phyloP scores from a whole-genome alignment of 2,329 filamentous ascomycete genomes.

The Balansia obtecta region DNA sequence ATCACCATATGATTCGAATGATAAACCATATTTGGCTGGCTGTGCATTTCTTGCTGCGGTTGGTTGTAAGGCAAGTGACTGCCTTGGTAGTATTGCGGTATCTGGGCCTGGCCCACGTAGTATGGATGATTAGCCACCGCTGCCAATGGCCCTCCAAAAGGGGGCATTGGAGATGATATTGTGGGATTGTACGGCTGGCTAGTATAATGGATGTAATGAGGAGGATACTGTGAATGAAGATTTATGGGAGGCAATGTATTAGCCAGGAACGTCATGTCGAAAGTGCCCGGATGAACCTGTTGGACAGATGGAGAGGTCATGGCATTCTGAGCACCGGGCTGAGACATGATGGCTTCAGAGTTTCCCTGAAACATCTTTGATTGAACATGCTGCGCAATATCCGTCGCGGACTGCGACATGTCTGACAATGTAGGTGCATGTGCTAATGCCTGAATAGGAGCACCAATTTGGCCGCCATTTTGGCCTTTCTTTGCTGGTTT shows the following conservation, averaged over 20 bases:
- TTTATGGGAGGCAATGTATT: constrained; percentile 29
- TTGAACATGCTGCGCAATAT: not conserved
- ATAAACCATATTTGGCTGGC: constrained; percentile 28
- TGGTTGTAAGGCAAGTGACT: constrained; percentile 26
- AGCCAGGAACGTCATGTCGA: constrained; percentile 35
- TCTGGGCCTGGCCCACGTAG: constrained; percentile 33
- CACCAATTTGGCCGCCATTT: not conserved
- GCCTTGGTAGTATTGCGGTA: constrained; percentile 31
- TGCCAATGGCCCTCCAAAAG: constrained; percentile 27
- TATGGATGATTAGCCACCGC: constrained; percentile 30
- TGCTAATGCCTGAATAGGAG: not conserved
- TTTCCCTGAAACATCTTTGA: not conserved
- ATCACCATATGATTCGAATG: constrained; percentile 32
- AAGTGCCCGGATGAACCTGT: constrained; percentile 19
- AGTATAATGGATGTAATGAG: constrained; percentile 23
- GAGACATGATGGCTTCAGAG: not conserved
- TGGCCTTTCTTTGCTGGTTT: not conserved
- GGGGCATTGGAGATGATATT: constrained; percentile 26
- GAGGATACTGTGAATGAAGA: constrained; percentile 20
- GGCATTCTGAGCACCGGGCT: constrained; percentile 23
- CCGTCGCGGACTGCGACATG: not conserved
- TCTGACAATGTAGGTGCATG: not conserved
- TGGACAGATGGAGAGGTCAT: constrained; percentile 21
- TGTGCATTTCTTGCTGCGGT: constrained; percentile 21
- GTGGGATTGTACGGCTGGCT: constrained; percentile 20